These are phyloP conservation scores for Clohesyomyces aquaticus DNA, from an alignment of 495 filamentous ascomycete species.

Conservation along the genomic window DNA sequence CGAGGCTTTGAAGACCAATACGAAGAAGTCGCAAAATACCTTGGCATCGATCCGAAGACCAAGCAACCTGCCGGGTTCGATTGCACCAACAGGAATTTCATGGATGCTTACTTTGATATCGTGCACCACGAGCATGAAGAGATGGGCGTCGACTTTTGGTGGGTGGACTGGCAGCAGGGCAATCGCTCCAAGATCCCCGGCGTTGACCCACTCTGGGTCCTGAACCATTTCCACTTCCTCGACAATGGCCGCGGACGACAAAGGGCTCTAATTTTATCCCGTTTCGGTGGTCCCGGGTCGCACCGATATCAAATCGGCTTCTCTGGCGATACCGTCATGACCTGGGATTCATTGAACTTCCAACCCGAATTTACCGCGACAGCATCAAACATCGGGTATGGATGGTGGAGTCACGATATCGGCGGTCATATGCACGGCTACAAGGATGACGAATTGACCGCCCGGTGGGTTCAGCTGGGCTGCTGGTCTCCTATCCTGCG, in stretches of 20 bases:
- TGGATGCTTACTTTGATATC: conserved; percentile 62
- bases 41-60: conserved; percentile 51
- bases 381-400: conserved; percentile 65
- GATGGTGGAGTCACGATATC: conserved; percentile 69
- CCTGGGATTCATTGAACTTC: conserved; percentile 61
- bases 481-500: conserved; percentile 62
- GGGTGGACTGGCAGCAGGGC: conserved; percentile 69
- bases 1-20: conserved; percentile 58
- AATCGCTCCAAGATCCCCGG: conserved; percentile 55
- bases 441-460: conserved; percentile 57
- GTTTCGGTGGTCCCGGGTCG: conserved; percentile 61
- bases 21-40: conserved; percentile 53
- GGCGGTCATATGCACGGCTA: conserved; percentile 59
- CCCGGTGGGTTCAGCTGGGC: conserved; percentile 63
- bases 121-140: conserved; percentile 57
- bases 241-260: conserved; percentile 49
- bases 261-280: conserved; percentile 52
- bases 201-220: conserved; percentile 64
- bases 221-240: conserved; percentile 65
- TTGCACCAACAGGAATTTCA: conserved; percentile 54
- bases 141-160: conserved; percentile 61
- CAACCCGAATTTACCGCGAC: conserved; percentile 67
- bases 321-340: conserved; percentile 60
- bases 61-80: conserved; percentile 60
- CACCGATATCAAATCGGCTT: conserved; percentile 67